Base-by-base conservation (phyloP, 2,329 filamentous ascomycete species). In the Ophiocordyceps camponoti-saundersi region DNA sequence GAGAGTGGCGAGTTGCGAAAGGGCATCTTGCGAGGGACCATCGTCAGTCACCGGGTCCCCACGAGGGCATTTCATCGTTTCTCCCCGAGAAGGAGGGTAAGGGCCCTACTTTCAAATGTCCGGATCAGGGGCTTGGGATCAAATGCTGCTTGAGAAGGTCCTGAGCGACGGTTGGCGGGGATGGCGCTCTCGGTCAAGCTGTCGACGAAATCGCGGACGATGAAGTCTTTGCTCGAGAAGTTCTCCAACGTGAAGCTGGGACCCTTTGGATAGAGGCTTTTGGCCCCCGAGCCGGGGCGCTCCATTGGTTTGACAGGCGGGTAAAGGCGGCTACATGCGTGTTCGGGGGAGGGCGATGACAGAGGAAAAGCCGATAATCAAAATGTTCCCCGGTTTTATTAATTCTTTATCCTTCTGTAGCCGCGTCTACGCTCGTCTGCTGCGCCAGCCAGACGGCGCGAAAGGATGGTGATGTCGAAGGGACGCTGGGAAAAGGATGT, bases 181-280 rank as follows among this genome's bases (percentile, higher is more conserved):
- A 87, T 76, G 21, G 87, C 85, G 55, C 73, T 84, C 52, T 96
- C 89, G 45, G 90, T 92, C 48, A 98, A 79, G 46, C 82, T 79
- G 62, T 98, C 93, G 56, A 98, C 82, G 61, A 98, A 98, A 67
- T 98, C 92, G 59, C 94, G 88, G 53, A 96, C 90, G 52, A 96
- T 95, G 59, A 96, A 98, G 66, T 96, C 92, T 57, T 85, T 85
- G 61, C 73, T 85, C 48, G 85, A 85, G 65, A 89, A 87, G 66
- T 89, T 88, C 42, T 95, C 86, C 50, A 96, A 73, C 11, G 80
- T 86, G 68, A 95, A 95, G 62, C 75, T 82, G 50, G 86, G 85
- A 39, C 82, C 85, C 62, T 79, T 79, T 48, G 83, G 82, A 60
- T 85, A 90, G 59, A 89, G 73, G 53, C 79, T 72, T 65, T 80